phyloP scores from a whole-genome alignment of 1,284 basidiomycete species.

The Cryptococcus sp. region DNA sequence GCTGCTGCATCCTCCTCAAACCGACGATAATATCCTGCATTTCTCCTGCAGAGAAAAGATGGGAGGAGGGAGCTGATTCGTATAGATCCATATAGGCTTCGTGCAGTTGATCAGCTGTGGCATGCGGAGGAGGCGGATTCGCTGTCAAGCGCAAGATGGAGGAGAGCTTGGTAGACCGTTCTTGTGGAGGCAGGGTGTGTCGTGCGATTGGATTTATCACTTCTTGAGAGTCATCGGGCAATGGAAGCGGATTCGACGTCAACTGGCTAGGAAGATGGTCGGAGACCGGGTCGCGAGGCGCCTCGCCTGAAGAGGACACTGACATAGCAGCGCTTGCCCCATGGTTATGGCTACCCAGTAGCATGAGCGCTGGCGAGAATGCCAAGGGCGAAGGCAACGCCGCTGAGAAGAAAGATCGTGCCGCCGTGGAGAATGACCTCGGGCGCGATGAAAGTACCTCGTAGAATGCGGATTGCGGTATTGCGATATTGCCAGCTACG shows the following conservation, averaged over 20 bases:
- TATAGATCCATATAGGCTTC: slow-evolving; percentile 32
- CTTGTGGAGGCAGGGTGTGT: slow-evolving; percentile 16
- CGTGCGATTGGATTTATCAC: slow-evolving; percentile 6
- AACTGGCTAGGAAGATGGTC: slow-evolving; percentile 3
- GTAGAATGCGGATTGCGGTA: slow-evolving; percentile 90
- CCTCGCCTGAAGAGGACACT: background rate
- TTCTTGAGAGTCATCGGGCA: background rate
- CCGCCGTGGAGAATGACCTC: slow-evolving; percentile 27
- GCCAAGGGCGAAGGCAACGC: background rate
- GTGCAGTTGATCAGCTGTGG: slow-evolving; percentile 23
- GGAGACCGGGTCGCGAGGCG: slow-evolving; percentile 4
- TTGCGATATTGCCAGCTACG: slow-evolving; percentile 74
- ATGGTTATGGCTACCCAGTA: background rate
- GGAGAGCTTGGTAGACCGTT: slow-evolving; percentile 15
- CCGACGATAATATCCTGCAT: slow-evolving; percentile 22
- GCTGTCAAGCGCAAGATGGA: slow-evolving; percentile 14
- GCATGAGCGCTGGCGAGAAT: background rate
- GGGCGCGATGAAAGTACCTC: slow-evolving; percentile 67
- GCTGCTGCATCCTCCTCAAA: slow-evolving; percentile 18
- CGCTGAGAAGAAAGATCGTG: background rate
- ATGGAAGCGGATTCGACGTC: background rate
- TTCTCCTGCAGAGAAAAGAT: slow-evolving; percentile 34
- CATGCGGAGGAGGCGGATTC: slow-evolving; percentile 1
- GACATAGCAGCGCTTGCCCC: background rate
- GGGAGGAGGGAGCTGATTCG: slow-evolving; percentile 24